Evolutionary conservation across 2,329 filamentous ascomycete genomes (phyloP), one percentile per base, ranked within the genome.

Genomic region (Alternaria rosae): DNA sequence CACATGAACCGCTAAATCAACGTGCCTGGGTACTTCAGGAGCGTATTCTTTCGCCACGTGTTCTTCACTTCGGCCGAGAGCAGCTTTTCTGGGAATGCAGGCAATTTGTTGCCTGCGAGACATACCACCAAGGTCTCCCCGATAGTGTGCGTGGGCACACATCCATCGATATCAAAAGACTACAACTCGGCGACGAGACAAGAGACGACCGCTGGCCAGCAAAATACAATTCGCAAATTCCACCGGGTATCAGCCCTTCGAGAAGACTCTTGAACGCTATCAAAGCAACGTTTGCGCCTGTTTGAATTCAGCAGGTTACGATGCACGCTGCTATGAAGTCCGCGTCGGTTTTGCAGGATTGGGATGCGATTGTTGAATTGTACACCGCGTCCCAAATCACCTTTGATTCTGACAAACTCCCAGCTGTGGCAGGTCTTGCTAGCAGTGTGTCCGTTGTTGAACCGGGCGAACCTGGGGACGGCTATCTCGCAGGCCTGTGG

Each of bases 21-120:
- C 54, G 62, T 4, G 28, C 17, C 6, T 65, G 59, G 59, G 35
- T 61, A 5, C n/a, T 63, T 10, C 57, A 67, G 43, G 59, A 73
- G 51, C 62, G 69, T 0, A 50, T 71, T 28, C 64, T 73, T 2
- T 58, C 69, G 3, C 67, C 58, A 6, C 66, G 70, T 6, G 23
- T 68, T 9, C 47, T 72, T 6, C 68, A 74, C 23, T 73, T 69
- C 26, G 54, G 61, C 0, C 13, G 17, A 5, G 11, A 60, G 2
- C 69, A 74, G 53, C 38, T 72, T 4, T 68, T 70, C 44, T 72
- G 66, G 66, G 72, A 73, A 43, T 72, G 70, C 30, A 17, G 51
- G 7, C 48, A 61, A 6, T 17, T 53, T 17, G 38, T 32, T 11
- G 68, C 68, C 4, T 62, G 60, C 21, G 70, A 70, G 53, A 61